Evolutionary conservation across 495 filamentous ascomycete genomes (phyloP).

Genomic region (Penicillium bovifimosum): DNA sequence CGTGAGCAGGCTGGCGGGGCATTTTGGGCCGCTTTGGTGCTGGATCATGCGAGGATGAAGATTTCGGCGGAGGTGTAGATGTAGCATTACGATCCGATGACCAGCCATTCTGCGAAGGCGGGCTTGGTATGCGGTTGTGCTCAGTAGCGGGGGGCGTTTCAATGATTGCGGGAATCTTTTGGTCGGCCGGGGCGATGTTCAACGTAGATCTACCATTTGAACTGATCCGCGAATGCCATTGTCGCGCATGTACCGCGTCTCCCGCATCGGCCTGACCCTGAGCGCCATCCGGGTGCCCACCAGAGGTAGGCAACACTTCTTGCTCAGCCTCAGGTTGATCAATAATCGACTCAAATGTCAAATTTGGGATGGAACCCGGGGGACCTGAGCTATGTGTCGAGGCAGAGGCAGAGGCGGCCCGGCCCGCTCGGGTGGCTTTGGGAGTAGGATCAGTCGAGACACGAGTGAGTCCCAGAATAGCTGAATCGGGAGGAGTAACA

Average conservation of each 20-base stretch:
- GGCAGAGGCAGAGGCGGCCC: constrained; percentile 28
- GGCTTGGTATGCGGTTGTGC: constrained; percentile 21
- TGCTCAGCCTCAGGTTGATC: constrained; percentile 26
- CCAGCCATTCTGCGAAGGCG: constrained; percentile 39
- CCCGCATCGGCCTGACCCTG: constrained; percentile 6
- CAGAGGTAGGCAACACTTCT: constrained; percentile 7
- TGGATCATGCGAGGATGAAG: constrained; percentile 16
- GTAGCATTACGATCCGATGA: constrained; percentile 48
- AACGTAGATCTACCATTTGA: constrained; percentile 46
- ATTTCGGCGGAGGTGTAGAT: constrained; percentile 24
- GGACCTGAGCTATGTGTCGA: constrained; percentile 20
- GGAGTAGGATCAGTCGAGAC: constrained; percentile 74
- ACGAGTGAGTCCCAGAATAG: constrained; percentile 53
- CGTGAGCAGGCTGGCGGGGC: constrained; percentile 25
- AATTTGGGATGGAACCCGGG: constrained; percentile 16
- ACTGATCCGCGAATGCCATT: constrained; percentile 41
- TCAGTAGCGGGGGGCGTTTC: constrained; percentile 55
- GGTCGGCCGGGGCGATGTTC: constrained; percentile 29
- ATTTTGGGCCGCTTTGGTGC: constrained; percentile 23
- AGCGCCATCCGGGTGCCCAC: constrained; percentile 3
- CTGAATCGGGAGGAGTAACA: constrained; percentile 35
- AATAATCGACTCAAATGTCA: constrained; percentile 26
- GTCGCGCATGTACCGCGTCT: constrained; percentile 10
- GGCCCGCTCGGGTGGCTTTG: constrained; percentile 21
- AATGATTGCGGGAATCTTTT: constrained; percentile 60